Percentiles rank a stretch among this genome's conserved stretches.
Conservation (phyloP, 805 yeast genomes). For the Teunomyces tritomae region DNA sequence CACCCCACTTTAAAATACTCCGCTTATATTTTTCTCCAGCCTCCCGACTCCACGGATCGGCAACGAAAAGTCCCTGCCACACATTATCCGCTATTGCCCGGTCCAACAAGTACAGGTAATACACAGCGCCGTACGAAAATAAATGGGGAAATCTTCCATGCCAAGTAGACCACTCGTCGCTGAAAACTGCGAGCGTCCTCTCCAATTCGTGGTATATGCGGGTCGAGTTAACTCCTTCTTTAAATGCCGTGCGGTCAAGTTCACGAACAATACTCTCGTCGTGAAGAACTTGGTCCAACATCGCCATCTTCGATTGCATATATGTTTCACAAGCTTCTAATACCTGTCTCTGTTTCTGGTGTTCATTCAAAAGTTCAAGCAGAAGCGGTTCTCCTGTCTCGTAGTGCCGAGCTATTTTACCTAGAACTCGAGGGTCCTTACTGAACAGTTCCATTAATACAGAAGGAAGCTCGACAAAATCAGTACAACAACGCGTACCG, state of each 20-base stretch:
- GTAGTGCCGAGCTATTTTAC: slow-evolving; percentile 69
- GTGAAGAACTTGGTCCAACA: slow-evolving; percentile 81
- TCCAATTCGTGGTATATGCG: slow-evolving; percentile 67
- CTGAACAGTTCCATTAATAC: slow-evolving; percentile 96
- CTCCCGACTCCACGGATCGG: slow-evolving; percentile 64
- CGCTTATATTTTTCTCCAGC: slow-evolving; percentile 77
- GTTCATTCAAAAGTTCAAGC: slow-evolving; percentile 43
- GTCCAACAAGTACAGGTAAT: slow-evolving; percentile 88
- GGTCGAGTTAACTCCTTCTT: slow-evolving; percentile 51
- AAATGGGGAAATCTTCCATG: slow-evolving; percentile 93
- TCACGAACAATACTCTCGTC: slow-evolving; percentile 27
- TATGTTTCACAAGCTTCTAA: slow-evolving; percentile 71
- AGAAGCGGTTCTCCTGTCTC: slow-evolving; percentile 64
- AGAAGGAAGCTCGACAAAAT: slow-evolving; percentile 94
- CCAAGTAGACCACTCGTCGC: slow-evolving; percentile 76
- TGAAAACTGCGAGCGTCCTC: slow-evolving; percentile 53
- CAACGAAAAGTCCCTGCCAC: slow-evolving; percentile 69
- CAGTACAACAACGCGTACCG: slow-evolving; percentile 94
- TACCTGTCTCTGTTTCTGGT: slow-evolving; percentile 50
- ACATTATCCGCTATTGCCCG: slow-evolving; percentile 87
- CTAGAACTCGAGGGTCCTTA: slow-evolving; percentile 71
- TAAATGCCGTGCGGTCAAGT: slow-evolving; percentile 10
- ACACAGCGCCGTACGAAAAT: slow-evolving; percentile 90
- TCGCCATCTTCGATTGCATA: slow-evolving; percentile 87
- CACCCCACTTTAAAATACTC: slow-evolving; percentile 87